Conservation (phyloP, 352 stramenopile genomes). For the Albugo laibachii region DNA sequence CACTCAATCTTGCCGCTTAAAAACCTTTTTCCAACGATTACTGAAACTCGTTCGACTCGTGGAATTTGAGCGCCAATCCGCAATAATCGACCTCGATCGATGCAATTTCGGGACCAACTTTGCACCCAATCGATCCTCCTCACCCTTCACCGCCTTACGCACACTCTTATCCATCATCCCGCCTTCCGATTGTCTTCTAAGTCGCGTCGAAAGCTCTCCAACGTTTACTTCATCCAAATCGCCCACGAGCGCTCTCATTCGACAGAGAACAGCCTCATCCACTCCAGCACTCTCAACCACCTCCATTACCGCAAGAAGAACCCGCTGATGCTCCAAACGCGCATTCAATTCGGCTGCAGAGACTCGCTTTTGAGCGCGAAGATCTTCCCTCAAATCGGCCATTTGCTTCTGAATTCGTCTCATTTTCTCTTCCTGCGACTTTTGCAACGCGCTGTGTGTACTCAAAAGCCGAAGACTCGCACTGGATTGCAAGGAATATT, state of each 20-base stretch:
- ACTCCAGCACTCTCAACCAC: constrained; percentile 35
- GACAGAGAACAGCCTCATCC: constrained; percentile 20
- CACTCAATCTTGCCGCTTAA: no score
- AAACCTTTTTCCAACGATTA: no score
- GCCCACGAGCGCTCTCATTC: constrained; percentile 12
- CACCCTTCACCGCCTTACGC: no score
- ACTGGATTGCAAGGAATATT: constrained; percentile 88
- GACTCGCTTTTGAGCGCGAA: constrained; percentile 58
- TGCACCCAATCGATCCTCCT: no score
- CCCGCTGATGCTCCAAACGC: constrained; percentile 32
- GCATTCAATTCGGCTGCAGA: constrained; percentile 61
- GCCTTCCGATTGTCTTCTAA: no score
- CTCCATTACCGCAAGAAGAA: constrained; percentile 23
- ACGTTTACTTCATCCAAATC: no score
- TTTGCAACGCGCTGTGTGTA: constrained; percentile 66
- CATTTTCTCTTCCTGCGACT: constrained; percentile 81
- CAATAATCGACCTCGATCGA: no score
- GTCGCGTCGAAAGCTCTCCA: no score
- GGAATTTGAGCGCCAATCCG: no score
- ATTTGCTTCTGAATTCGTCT: constrained; percentile 80
- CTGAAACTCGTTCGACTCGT: no score
- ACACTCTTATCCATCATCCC: no score
- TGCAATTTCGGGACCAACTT: no score
- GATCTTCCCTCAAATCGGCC: constrained; percentile 54
- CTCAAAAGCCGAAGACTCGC: constrained; percentile 81